Percentiles rank a stretch among this genome's conserved stretches.
Conservation (phyloP, 768 basidiomycete genomes). For the Lactarius tabidus region DNA sequence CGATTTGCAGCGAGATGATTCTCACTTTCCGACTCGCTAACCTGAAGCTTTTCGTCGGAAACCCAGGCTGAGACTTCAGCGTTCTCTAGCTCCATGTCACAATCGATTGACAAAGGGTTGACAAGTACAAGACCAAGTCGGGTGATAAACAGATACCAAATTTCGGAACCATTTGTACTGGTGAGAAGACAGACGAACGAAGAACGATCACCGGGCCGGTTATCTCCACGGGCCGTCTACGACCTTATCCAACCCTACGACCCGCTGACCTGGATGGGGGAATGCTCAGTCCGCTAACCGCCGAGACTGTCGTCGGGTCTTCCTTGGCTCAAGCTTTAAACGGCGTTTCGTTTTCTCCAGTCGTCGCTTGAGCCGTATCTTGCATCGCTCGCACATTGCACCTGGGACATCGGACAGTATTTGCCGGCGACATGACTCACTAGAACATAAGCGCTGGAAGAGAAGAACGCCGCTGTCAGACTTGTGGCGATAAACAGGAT, state of each 20-base stretch:
- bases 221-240: too few relatives aligned
- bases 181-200: neutral
- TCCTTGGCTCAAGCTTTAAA: conserved; percentile 42
- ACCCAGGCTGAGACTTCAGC: neutral
- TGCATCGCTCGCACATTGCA: conserved; percentile 44
- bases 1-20: neutral
- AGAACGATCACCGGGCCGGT: too few relatives aligned
- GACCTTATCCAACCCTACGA: too few relatives aligned
- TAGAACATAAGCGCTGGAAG: conserved; percentile 29
- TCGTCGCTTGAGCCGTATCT: conserved; percentile 42
- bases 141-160: neutral
- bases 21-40: neutral
- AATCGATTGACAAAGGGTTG: neutral
- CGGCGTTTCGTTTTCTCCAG: conserved; percentile 42
- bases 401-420: conserved; percentile 31
- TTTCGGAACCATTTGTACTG: neutral
- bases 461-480: neutral
- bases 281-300: conserved; percentile 6
- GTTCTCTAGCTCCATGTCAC: neutral
- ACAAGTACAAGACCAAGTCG: neutral
- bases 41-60: neutral
- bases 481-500: neutral
- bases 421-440: conserved; percentile 39
- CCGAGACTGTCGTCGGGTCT: neutral
- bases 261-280: too few relatives aligned